These are phyloP conservation scores for Aureobasidium melanogenum DNA, from an alignment of 2,329 filamentous ascomycete species.

Conservation along the genomic window DNA sequence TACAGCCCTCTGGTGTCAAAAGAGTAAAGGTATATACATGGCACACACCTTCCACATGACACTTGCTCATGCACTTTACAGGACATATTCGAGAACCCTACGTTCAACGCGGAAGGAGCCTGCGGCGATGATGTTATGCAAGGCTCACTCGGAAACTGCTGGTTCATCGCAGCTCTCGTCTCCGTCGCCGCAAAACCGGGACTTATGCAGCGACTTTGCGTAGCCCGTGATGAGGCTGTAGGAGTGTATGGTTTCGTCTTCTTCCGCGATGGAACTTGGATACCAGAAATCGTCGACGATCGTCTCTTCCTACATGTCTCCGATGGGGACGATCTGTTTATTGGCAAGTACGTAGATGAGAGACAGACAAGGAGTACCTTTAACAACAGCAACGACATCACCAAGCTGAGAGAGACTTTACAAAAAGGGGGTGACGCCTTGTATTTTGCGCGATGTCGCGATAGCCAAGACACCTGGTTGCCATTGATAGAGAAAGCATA, in stretches of 20 bases:
- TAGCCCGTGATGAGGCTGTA: conserved; percentile 61
- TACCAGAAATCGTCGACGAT: conserved; percentile 84
- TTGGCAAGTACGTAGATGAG: conserved; percentile 4
- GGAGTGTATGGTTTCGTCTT: conserved; percentile 85
- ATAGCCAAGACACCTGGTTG: conserved; percentile 73
- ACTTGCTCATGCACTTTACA: no score
- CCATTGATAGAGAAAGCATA: conserved; percentile 75
- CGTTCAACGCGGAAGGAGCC: conserved; percentile 65
- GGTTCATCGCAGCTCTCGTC: conserved; percentile 73
- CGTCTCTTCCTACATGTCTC: conserved; percentile 78
- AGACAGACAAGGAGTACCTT: not conserved
- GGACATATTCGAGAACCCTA: conserved; percentile 32
- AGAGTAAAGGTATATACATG: no score
- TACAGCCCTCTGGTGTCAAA: conserved; percentile 63
- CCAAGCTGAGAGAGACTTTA: conserved; percentile 25
- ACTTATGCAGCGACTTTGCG: conserved; percentile 64
- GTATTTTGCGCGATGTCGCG: conserved; percentile 64
- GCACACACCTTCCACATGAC: no score
- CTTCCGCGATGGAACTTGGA: conserved; percentile 79
- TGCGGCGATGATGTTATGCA: conserved; percentile 71
- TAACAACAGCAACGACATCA: conserved; percentile 37
- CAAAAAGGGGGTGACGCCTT: conserved; percentile 69
- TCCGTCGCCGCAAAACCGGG: conserved; percentile 65
- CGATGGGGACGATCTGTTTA: conserved; percentile 63
- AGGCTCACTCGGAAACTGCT: conserved; percentile 72